Evolutionary conservation across 1,284 basidiomycete genomes (phyloP).

Genomic region (Sanghuangporus weigelae): DNA sequence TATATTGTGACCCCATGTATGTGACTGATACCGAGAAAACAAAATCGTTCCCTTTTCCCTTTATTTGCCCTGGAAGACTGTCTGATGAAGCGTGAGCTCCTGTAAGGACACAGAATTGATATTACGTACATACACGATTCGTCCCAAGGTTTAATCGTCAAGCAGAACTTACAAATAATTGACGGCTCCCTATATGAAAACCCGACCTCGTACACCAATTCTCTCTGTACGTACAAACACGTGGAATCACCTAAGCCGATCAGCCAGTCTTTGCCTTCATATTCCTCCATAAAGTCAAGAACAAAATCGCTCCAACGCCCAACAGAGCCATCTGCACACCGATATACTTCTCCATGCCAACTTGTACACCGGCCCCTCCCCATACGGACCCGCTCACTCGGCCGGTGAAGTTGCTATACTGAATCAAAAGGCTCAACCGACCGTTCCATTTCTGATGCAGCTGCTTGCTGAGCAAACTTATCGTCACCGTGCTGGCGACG

Average conservation of each 20-base stretch:
- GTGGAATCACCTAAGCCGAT: not conserved
- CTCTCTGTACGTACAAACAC: not conserved
- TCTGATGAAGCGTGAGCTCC: no score
- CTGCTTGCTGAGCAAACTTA: slow-evolving; percentile 64
- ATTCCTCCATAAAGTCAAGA: slow-evolving; percentile 52
- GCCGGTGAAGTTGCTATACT: slow-evolving; percentile 63
- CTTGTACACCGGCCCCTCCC: slow-evolving; percentile 58
- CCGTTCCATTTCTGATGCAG: slow-evolving; percentile 58
- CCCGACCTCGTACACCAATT: no score
- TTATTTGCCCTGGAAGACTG: no score
- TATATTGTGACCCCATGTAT: no score
- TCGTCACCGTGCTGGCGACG: slow-evolving; percentile 58
- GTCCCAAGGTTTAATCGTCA: no score
- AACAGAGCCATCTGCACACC: slow-evolving; percentile 59
- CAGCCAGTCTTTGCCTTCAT: slow-evolving; percentile 61
- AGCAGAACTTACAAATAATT: no score
- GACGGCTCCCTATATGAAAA: no score
- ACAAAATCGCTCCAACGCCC: slow-evolving; percentile 50
- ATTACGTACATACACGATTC: no score
- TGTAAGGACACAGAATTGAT: no score
- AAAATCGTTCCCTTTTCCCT: no score
- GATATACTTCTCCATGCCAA: slow-evolving; percentile 60
- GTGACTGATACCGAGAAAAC: no score
- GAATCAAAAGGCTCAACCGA: slow-evolving; percentile 50
- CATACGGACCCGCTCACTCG: slow-evolving; percentile 60